These are phyloP conservation scores for Hymenoscyphus fraxineus DNA, from an alignment of 2,329 filamentous ascomycete genomes.

Conservation along the genomic window DNA sequence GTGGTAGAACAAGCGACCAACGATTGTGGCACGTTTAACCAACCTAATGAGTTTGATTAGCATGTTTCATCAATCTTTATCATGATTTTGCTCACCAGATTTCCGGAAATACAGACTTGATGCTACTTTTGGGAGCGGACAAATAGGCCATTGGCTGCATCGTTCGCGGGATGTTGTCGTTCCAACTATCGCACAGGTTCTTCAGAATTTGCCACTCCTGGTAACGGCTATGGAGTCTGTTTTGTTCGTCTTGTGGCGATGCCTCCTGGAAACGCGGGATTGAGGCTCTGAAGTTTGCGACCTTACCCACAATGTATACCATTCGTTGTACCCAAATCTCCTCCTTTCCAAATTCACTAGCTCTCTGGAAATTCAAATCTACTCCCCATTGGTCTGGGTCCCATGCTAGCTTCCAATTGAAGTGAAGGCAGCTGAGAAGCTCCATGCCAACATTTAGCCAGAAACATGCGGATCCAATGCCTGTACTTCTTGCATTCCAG, in stretches of 20 bases:
- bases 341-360: slow-evolving; percentile 60
- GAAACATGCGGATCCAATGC: slow-evolving; percentile 84
- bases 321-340: slow-evolving; percentile 87
- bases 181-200: slow-evolving; percentile 79
- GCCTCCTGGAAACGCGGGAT: slow-evolving; percentile 58
- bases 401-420: slow-evolving; percentile 85
- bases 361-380: slow-evolving; percentile 66
- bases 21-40: slow-evolving; percentile 74
- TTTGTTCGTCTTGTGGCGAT: slow-evolving; percentile 59
- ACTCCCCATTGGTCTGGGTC: slow-evolving; percentile 88
- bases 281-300: slow-evolving; percentile 77
- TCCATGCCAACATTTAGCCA: slow-evolving; percentile 93
- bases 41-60: slow-evolving; percentile 52
- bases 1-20: slow-evolving; percentile 85
- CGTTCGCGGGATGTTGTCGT: slow-evolving; percentile 69
- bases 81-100: slow-evolving; percentile 60
- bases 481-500: slow-evolving; percentile 76
- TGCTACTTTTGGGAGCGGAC: slow-evolving; percentile 60
- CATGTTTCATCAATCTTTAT: slow-evolving; percentile 14
- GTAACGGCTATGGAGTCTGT: slow-evolving; percentile 59
- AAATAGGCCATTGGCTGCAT: slow-evolving; percentile 86
- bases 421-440: slow-evolving; percentile 79
- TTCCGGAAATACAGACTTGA: slow-evolving; percentile 77
- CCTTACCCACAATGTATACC: slow-evolving; percentile 81
- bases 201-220: slow-evolving; percentile 79